Evolutionary conservation across 352 stramenopile genomes (phyloP), one percentile per base, ranked within the genome.

Genomic region (Thalassiosira hispida): DNA sequence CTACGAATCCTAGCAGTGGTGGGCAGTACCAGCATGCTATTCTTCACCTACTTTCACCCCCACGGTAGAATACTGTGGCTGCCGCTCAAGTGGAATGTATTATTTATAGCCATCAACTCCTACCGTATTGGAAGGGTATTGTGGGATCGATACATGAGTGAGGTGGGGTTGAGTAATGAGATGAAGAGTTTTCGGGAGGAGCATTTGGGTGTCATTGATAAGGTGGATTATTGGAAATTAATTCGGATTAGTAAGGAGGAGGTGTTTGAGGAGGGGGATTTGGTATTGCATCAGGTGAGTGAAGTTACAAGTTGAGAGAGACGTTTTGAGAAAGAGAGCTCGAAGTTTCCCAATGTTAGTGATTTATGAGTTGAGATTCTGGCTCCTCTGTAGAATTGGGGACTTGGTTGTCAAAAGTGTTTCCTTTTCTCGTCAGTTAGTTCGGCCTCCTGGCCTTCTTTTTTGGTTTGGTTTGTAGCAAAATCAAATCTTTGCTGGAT

Each of bases 31-130:
- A 67, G 70, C 31, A 94, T 94, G 86, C 46, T 91, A 5, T 65
- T 90, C 1, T 94, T 94, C 75, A 82, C 86, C 0, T 94, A 94
- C 67, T 92, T 91, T 83, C 88, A 94, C 78, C 88, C 88, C 6
- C 85, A 94, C 62, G 88, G 88, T 38, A 62, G 84, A 25, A 67
- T 90, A 0, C 61, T 94, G 16, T 94, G 88, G 88, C 49, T 94
- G 3, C 88, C 88, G 11, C 85, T 90, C 46, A 87, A 90, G 31
- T 94, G 88, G 88, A 94, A 94, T 66, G n/a, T 80, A 16, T 53
- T 92, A 4, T 94, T 94, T 66, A 92, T 91, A 52, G 64, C 57
- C 0, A 80, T 94, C 9, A 94, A 94, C 55, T 69, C 51, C 0
- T 92, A 89, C 55, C 62, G 85, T 29, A 83, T 94, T 60, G 76